Evolutionary conservation across 1,139 yeast species (phyloP), one percentile per base, ranked within the genome.

Genomic region (Scheffersomyces cryptocercus): DNA sequence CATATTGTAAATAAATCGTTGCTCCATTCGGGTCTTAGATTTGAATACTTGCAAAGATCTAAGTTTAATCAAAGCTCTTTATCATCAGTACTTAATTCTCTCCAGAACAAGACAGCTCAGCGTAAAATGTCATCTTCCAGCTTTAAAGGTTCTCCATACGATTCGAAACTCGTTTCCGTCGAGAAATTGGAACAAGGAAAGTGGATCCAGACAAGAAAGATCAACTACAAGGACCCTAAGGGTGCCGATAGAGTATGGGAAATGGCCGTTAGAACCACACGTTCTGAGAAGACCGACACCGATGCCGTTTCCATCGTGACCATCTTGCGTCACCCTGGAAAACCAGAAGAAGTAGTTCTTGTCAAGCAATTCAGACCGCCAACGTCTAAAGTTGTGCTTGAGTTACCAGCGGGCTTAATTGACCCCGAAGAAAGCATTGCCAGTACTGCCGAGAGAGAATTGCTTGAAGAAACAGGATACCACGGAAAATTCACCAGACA

Each of bases 351-450:
- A 53, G 68, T 91, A 35, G 77, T 91, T 3, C 70, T 91, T 29
- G 93, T 88, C 55, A 88, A 87, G 60, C 98, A 91, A 61, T 91
- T 86, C 66, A 76, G 99, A 44, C 97, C 98, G 2, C 98, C 99
- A 1, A 86, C 87, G 8, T 84, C 79, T 44, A 90, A 89, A 24
- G 89, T 91, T 2, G 86, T 93, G 58, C 82, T 93, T 50, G 99
- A 93, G 63, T 77, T 91, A 56, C 99, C 99, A 0, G 99, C 99
- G 0, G 99, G 99, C 0, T 71, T 93, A 47, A 78, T 93, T 37
- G 99, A 93, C 62, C 89, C 95, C 1, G 77, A 81, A 41, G 99
- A 93, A 60, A 63, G 85, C 1, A 68, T 89, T 33, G 90, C 84
- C 51, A 65, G 79, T 3, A 89, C 97, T 30, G 98, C 98, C 0